Evolutionary conservation across 352 stramenopile genomes (phyloP), one percentile per base, ranked within the genome.

Genomic region (Peronospora tabacina): DNA sequence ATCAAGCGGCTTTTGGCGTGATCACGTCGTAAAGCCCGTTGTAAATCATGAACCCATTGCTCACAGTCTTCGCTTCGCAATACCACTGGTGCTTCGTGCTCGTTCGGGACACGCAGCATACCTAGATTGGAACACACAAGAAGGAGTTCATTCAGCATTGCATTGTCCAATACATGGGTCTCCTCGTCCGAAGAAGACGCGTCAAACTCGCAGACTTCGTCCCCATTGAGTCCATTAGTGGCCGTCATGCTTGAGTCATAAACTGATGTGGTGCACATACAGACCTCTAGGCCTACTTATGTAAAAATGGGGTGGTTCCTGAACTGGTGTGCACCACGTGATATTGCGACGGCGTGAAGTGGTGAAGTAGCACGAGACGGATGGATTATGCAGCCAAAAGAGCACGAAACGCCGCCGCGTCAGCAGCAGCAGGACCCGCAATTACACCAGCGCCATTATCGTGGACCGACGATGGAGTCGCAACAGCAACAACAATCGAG

Each of bases 81-180:
- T 7, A 95, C 57, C 51, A 89, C 66, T 16, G 80, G 76, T 15
- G 52, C 47, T 10, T 76, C 73, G 12, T 70, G 75, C 32, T 87
- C 75, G 1, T 49, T 58, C 20, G 69, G 61, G 16, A 86, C 73
- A 38, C 74, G 80, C 19, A 90, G 55, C 72, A 93, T 86, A 28
- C 80, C 82, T 16, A 93, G 55, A 56, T 93, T 93, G 28, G 82
- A 93, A 67, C 82, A 93, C 52, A 93, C 82, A 12, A 93, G 80
- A 61, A 93, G 57, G 51, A 93, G 61, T 50, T 93, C 80, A 56
- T 93, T 89, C 72, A 87, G 79, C 80, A 93, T 90, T 46, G 67
- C 77, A n/a, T 50, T 45, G 61, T 90, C 80, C 24, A 93, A 70
- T 52, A 58, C 64, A 17, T 45, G 56, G 11, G 44, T 48, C 1